Evolutionary conservation across 2,329 filamentous ascomycete genomes (phyloP).

Genomic region (Truncatella angustata): DNA sequence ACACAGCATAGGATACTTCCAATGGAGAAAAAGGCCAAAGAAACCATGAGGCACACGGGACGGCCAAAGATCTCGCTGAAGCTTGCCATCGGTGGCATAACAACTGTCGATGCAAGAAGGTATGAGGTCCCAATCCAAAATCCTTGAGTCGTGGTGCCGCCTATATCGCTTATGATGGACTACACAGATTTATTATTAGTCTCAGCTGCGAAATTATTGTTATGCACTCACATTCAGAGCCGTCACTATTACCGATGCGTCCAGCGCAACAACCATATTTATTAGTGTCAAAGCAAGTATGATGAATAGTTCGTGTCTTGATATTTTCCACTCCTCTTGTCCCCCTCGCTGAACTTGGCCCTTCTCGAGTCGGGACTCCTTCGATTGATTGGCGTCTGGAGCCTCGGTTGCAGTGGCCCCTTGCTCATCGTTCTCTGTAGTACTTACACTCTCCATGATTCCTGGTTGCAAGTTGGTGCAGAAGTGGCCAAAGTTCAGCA

Average conservation of each 20-base stretch:
- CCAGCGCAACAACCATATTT: slow-evolving; percentile 15
- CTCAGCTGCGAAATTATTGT: neutral
- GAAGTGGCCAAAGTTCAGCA: no score
- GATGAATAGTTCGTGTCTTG: slow-evolving; percentile 11
- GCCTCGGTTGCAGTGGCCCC: no score
- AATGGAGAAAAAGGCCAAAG: slow-evolving; percentile 6
- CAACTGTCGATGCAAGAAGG: slow-evolving; percentile 10
- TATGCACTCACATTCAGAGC: slow-evolving; percentile 12
- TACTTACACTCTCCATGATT: neutral
- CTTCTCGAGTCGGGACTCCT: neutral
- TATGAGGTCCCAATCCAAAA: slow-evolving; percentile 14
- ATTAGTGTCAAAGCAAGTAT: slow-evolving; percentile 11
- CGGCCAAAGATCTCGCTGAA: slow-evolving; percentile 13
- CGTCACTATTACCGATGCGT: slow-evolving; percentile 13
- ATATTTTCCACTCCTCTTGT: slow-evolving; percentile 18
- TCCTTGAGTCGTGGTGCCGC: slow-evolving; percentile 9
- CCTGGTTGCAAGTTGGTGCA: no score
- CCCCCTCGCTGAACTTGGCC: neutral
- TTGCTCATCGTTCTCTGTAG: neutral
- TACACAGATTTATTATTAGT: no score
- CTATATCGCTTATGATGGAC: slow-evolving; percentile 10
- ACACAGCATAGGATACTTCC: slow-evolving; percentile 13
- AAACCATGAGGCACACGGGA: slow-evolving; percentile 4
- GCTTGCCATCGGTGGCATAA: slow-evolving; percentile 13
- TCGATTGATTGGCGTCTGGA: slow-evolving; percentile 1